These are phyloP conservation scores for Colletotrichum melonis DNA, from an alignment of 2,329 filamentous ascomycete species.

Conservation along the genomic window DNA sequence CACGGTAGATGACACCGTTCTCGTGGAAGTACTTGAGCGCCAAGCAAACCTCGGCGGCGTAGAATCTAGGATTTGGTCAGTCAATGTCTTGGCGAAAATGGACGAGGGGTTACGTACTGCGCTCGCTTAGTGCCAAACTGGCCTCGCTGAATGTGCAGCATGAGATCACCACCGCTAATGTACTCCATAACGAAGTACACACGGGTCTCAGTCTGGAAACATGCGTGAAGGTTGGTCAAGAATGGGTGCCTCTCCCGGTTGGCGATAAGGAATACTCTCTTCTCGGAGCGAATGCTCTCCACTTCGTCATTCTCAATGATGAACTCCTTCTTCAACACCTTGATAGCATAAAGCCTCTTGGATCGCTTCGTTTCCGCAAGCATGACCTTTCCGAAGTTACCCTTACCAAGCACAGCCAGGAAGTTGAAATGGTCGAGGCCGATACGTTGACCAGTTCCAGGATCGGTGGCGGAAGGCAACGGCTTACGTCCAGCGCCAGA, in stretches of 20 bases:
- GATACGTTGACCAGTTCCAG: slow-evolving; percentile 84
- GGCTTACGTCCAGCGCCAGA: slow-evolving; percentile 59
- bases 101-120: slow-evolving; percentile 72
- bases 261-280: slow-evolving; percentile 95
- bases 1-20: slow-evolving; percentile 98
- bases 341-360: slow-evolving; percentile 95
- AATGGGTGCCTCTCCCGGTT: slow-evolving; percentile 98
- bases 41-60: slow-evolving; percentile 95
- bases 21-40: slow-evolving; percentile 99
- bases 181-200: slow-evolving; percentile 99
- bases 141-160: slow-evolving; percentile 98
- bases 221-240: slow-evolving; percentile 93
- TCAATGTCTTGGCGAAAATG: slow-evolving; percentile 19
- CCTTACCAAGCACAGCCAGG: slow-evolving; percentile 96
- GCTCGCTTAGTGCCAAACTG: slow-evolving; percentile 96
- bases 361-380: slow-evolving; percentile 95
- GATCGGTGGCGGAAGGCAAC: slow-evolving; percentile 76
- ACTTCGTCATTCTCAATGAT: slow-evolving; percentile 99
- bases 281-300: slow-evolving; percentile 96
- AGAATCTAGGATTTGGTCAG: slow-evolving; percentile 73
- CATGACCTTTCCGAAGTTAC: slow-evolving; percentile 99
- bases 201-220: slow-evolving; percentile 98
- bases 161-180: slow-evolving; percentile 96
- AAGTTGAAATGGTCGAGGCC: slow-evolving; percentile 99
- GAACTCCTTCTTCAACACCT: slow-evolving; percentile 99